Base-by-base conservation (phyloP, 2,329 filamentous ascomycete species). In the Talaromyces sp. region DNA sequence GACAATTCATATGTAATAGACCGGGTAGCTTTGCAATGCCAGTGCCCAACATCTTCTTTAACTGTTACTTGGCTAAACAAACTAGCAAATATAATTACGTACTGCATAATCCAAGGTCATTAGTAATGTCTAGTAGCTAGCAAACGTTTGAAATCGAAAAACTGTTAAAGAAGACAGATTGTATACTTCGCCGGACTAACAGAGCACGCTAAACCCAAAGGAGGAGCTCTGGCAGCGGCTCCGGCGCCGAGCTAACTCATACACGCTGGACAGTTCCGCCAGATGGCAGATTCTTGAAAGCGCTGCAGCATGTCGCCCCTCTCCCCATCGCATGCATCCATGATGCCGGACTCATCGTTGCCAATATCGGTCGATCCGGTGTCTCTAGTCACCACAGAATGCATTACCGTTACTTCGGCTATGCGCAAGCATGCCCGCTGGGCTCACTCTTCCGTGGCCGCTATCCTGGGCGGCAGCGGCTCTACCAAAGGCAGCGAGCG, bases 391-490 rank as follows among this genome's bases (percentile, higher is more conserved):
- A 96, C 96, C 65, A 96, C 93, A 77, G 95, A 99, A 87, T 99
- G 95, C 77, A 98, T 98, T 73, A 93, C 93, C 53, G 93, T 99
- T 78, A 98, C 95, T 15, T 97, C 93, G 65, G 92, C 93, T 64
- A 97, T 99, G 85, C 93, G 96, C 72, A 99, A 99, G 80, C 89
- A 97, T 84, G 90, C 92, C 66, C 90, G 95, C 66, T 98, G 93
- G 83, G 92, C 92, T 55, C 93, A 98, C 75, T 96, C 93, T 13
- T 97, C 93, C 5, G 95, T 99, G 52, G 92, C 95, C 42, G 93
- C 93, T 58, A 99, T 99, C 64, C 83, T 99, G 33, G 95, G 95
- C 57, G 92, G 92, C 66, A 82, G 81, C 64, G 73, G 73, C 56
- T 73, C 72, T 39, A 80, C 82, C 59, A 79, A 81, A 59, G 72